Evolutionary conservation across 225 moss, liverwort and hornwort genomes (phyloP).

Genomic region (Ulota crispa): DNA sequence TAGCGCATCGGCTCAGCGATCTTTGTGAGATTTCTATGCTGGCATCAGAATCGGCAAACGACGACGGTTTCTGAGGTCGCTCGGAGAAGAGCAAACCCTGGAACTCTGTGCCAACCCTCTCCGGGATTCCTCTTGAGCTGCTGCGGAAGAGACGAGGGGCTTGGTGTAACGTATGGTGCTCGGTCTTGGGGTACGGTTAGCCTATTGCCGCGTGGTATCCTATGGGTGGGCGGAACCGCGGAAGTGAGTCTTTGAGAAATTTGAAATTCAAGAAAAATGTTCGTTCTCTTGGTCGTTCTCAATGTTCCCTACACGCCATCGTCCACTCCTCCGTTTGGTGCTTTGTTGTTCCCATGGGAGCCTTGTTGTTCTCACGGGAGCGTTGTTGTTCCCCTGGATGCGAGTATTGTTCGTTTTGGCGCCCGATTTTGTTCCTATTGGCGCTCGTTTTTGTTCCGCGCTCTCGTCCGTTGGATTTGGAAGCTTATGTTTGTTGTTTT

Average conservation of each 20-base stretch:
- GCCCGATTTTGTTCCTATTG: no score
- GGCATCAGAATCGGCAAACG: background rate
- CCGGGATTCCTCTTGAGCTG: background rate
- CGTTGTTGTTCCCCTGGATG: no score
- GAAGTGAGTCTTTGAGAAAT: background rate
- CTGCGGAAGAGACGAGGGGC: background rate
- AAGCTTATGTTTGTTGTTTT: no score
- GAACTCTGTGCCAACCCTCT: background rate
- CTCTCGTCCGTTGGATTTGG: no score
- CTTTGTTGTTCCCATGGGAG: no score
- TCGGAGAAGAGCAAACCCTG: background rate
- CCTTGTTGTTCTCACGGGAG: no score
- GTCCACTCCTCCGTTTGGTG: no score
- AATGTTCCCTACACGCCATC: no score
- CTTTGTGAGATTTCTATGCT: background rate
- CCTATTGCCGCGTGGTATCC: constrained; percentile 18
- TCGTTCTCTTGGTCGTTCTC: background rate
- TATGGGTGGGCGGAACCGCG: background rate
- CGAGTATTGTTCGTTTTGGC: no score
- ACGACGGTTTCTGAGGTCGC: background rate
- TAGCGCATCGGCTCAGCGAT: no score
- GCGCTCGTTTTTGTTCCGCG: no score
- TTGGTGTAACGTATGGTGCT: background rate
- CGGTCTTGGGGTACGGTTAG: background rate
- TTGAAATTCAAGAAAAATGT: background rate